Conservation (phyloP, 2,329 filamentous ascomycete species). For the Hypoxylon sp. region DNA sequence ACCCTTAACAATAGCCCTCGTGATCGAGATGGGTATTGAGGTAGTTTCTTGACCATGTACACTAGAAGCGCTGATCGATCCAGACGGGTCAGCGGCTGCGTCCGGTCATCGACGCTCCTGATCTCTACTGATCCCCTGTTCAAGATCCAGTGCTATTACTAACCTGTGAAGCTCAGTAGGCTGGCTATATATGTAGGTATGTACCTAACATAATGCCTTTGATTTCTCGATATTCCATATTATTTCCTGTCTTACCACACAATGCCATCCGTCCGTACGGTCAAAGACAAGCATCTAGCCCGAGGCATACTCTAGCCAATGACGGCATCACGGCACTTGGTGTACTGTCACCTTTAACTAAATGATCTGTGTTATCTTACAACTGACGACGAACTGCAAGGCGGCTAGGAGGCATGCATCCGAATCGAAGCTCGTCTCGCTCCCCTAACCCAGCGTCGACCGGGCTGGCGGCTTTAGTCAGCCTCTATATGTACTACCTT, state of each 20-base stretch:
- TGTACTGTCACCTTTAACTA: not conserved
- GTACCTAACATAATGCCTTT: not conserved
- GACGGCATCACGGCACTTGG: not conserved
- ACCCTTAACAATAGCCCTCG: not conserved
- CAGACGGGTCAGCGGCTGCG: constrained; percentile 9
- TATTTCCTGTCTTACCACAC: not conserved
- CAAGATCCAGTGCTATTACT: not conserved
- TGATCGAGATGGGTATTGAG: constrained; percentile 19
- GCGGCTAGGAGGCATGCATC: constrained; percentile 21
- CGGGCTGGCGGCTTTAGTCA: constrained; percentile 13
- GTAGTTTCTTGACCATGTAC: constrained; percentile 15
- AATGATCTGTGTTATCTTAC: not conserved
- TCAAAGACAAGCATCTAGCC: not conserved
- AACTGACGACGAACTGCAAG: not conserved
- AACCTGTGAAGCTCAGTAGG: not conserved
- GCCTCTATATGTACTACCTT: constrained; percentile 7
- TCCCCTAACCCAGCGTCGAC: constrained; percentile 33
- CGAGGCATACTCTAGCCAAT: not conserved
- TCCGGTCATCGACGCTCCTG: constrained; percentile 41
- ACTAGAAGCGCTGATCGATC: constrained; percentile 28
- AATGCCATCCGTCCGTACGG: not conserved
- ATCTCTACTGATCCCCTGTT: not conserved
- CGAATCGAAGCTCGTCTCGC: not conserved
- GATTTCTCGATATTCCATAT: not conserved
- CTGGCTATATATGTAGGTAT: not conserved